A percentile compares a stretch with the other conserved stretches of the same genome.
These are phyloP conservation scores for Debaryomyces nepalensis DNA, from an alignment of 1,139 yeast genomes.

Conservation along the genomic window DNA sequence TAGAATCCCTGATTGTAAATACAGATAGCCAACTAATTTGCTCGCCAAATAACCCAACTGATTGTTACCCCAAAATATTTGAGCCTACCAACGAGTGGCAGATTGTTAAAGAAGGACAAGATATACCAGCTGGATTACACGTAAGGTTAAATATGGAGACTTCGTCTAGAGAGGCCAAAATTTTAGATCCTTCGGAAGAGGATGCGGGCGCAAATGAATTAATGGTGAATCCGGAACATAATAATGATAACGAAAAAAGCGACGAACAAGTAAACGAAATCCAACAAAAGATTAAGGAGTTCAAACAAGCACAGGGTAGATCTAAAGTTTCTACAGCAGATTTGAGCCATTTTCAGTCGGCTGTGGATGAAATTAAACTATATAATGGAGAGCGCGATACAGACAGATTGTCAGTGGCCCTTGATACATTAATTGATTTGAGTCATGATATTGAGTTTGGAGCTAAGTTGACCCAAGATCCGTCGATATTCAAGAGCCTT, in stretches of 20 bases:
- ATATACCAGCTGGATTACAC: conserved; percentile 79
- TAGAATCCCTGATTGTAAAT: conserved; percentile 19
- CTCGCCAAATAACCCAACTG: conserved; percentile 45
- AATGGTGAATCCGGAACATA: conserved; percentile 21
- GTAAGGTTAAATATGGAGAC: conserved; percentile 72
- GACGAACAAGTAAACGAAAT: conserved; percentile 15
- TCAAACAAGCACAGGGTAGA: conserved; percentile 16
- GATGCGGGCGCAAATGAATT: conserved; percentile 18
- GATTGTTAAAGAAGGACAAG: conserved; percentile 65
- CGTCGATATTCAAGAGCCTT: conserved; percentile 20
- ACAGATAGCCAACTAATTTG: conserved; percentile 43
- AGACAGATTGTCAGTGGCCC: conserved; percentile 29
- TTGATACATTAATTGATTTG: conserved; percentile 58
- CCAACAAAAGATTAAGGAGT: conserved; percentile 21
- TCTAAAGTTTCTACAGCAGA: conserved; percentile 25
- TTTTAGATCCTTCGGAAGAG: conserved; percentile 38
- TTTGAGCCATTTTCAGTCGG: conserved; percentile 31
- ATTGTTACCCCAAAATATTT: conserved; percentile 69
- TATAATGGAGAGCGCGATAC: conserved; percentile 19
- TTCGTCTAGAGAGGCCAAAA: conserved; percentile 67
- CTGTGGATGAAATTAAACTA: conserved; percentile 31
- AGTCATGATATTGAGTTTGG: conserved; percentile 74
- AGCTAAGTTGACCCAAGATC: conserved; percentile 35
- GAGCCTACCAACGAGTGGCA: conserved; percentile 72
- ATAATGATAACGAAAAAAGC: not conserved